Conservation (phyloP, 176 grass and related monocot species). For the Puya raimondii region DNA sequence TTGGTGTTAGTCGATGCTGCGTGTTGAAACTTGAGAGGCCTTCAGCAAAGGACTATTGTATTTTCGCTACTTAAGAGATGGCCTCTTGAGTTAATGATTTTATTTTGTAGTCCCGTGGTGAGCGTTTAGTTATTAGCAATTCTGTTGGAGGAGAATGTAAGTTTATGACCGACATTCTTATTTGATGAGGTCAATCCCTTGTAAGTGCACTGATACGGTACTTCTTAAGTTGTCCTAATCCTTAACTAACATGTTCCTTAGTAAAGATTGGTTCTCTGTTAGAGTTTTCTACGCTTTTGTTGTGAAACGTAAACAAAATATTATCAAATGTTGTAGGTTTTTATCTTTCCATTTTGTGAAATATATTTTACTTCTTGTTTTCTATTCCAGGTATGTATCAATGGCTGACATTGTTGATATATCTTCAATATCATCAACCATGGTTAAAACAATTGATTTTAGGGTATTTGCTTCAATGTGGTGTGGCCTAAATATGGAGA, state of each 20-base stretch:
- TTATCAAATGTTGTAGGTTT: neutral
- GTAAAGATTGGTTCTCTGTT: neutral
- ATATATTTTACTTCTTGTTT: neutral
- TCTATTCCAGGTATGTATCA: conserved; percentile 63
- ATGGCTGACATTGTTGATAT: conserved; percentile 86
- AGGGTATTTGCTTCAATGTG: conserved; percentile 65
- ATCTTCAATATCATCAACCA: conserved; percentile 31
- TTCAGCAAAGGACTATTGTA: neutral
- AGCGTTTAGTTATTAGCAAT: neutral
- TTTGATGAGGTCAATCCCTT: neutral
- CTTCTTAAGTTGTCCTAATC: neutral
- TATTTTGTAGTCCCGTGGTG: neutral
- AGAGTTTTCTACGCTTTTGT: neutral
- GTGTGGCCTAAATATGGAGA: conserved; percentile 65
- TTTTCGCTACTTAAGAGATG: neutral
- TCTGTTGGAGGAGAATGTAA: neutral
- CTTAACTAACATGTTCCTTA: neutral
- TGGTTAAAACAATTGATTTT: conserved; percentile 78
- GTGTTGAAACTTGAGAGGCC: neutral
- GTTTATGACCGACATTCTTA: neutral
- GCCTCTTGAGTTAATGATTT: neutral
- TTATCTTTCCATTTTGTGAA: neutral
- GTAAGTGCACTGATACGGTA: neutral
- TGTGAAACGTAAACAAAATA: neutral
- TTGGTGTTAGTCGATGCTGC: neutral